Evolutionary conservation across 768 basidiomycete genomes (phyloP), one percentile per base, ranked within the genome.

Genomic region (Rhodotorula taiwanensis): DNA sequence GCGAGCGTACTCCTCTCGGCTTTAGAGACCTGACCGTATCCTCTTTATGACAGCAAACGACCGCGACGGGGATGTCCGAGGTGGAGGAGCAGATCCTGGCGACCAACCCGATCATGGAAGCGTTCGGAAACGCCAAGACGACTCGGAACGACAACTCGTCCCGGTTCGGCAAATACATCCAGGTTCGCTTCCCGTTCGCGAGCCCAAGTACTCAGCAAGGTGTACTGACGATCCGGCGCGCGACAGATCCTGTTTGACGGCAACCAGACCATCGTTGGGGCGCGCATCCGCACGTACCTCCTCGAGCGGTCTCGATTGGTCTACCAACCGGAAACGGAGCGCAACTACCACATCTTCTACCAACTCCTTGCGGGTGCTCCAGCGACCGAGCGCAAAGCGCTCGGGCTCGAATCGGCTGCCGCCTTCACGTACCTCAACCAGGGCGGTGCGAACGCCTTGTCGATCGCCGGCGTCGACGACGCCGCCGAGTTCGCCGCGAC

Each of bases 281-380:
- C 95, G 8, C 85, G 94, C n/a, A 97, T 99, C 71, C 85, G 95
- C 71, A 99, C 95, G 55, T 99, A 99, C 79, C 83, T 99, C 34
- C 80, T 99, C 66, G 95, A 99, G 75, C 89, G 95, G 45, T 97
- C 95, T 44, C 86, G 95, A 65, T 87, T 99, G 66, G 93, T 97
- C 61, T 97, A 94, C 77, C 95, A 99, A 76, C 94, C 95, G 23
- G 80, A 88, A 62, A 92, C 88, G 48, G 95, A 99, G 76, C 85
- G 95, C 63, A 99, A 99, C 77, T 99, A 98, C 77, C 95, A 99
- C 76, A 97, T 99, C 72, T 99, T 99, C 81, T 98, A 99, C 78
- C 95, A 99, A 75, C 80, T 99, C n/a, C 91, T 94, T 70, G 88
- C 93, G 0, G 95, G 95, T 52, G 91, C 90, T 15, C 93, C 95